Evolutionary conservation across 441 rosid species (phyloP), one percentile per base, ranked within the genome.

Genomic region (Bruguiera hainesii): DNA sequence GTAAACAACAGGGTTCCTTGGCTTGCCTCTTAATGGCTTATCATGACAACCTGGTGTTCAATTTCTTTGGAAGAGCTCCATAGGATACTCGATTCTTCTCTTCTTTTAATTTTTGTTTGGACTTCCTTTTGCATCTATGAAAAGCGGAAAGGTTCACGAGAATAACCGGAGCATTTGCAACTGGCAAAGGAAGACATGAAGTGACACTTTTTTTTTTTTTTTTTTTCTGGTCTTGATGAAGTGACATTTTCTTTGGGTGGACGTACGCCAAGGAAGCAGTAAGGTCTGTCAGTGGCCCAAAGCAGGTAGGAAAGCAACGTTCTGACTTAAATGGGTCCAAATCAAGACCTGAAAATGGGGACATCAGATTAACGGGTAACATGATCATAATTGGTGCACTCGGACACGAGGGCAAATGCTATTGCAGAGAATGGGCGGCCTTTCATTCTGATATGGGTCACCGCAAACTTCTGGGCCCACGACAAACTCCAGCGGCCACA

Each of bases 71-170:
- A 42, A 64, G 63, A 70, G 67, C 16, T 63, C 63, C n/a, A 42
- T 5, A 55, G 50, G 58, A 42, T 23, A 23, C 21, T 31, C 3
- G 28, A 53, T 21, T 53, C 62, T 71, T 66, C 53, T 66, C 46
- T 71, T 39, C 33, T 31, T 9, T 52, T 35, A 15, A 23, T 66
- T 52, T 52, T 46, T 6, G 33, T 53, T 15, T 28, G 60, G 30
- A 23, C 56, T 57, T 39, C 63, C 57, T 46, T 75, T 67, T 72
- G 75, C 72, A 61, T 60, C 66, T 65, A 63, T 61, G 28, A 3
- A 72, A 69, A 69, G 59, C 37, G 57, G 35, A 67, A 81, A 73
- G 66, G 42, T 59, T 74, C 77, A 69, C 73, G 60, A 52, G 80
- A 68, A 71, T 56, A 59, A 21, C 20, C 25, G 13, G 19, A 16